Evolutionary conservation across 1,284 basidiomycete genomes (phyloP).

Genomic region (Naganishia albida): DNA sequence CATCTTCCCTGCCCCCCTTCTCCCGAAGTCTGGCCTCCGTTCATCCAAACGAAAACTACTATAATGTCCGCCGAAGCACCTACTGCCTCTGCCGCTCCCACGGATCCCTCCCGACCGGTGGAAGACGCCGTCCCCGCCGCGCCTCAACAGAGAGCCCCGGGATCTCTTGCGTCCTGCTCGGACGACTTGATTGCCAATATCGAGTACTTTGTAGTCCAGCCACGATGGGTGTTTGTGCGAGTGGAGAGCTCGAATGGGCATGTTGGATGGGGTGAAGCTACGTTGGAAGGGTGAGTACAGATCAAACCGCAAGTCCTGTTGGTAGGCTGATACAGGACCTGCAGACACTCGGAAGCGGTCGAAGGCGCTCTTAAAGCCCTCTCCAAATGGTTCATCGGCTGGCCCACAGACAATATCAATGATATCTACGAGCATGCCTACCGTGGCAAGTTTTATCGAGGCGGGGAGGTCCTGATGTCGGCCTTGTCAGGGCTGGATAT

Average conservation of each 20-base stretch:
- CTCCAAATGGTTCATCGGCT: constrained; percentile 60
- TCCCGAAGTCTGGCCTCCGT: too few species aligned
- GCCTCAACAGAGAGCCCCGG: constrained; percentile 19
- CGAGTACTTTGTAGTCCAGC: constrained; percentile 29
- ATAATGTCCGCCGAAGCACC: constrained; percentile 24
- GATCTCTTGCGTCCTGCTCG: constrained; percentile 26
- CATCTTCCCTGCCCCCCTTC: too few species aligned
- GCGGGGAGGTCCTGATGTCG: constrained; percentile 38
- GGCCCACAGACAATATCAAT: constrained; percentile 37
- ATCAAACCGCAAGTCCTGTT: background rate
- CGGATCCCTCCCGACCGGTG: constrained; percentile 1
- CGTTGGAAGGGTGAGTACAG: constrained; percentile 29
- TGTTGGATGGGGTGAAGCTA: constrained; percentile 59
- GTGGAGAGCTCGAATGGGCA: constrained; percentile 63
- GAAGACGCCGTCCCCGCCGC: background rate
- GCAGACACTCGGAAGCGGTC: constrained; percentile 67
- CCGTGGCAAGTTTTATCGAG: constrained; percentile 39
- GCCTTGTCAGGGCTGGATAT: constrained; percentile 39
- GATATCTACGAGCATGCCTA: constrained; percentile 39
- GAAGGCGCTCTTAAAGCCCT: constrained; percentile 70
- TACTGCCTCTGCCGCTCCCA: constrained; percentile 19
- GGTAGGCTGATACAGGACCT: background rate
- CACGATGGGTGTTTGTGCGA: constrained; percentile 66
- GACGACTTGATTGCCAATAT: constrained; percentile 30
- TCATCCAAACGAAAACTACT: background rate